Evolutionary conservation across 2,329 filamentous ascomycete genomes (phyloP), one percentile per base, ranked within the genome.

Genomic region (Hymenoscyphus linearis): DNA sequence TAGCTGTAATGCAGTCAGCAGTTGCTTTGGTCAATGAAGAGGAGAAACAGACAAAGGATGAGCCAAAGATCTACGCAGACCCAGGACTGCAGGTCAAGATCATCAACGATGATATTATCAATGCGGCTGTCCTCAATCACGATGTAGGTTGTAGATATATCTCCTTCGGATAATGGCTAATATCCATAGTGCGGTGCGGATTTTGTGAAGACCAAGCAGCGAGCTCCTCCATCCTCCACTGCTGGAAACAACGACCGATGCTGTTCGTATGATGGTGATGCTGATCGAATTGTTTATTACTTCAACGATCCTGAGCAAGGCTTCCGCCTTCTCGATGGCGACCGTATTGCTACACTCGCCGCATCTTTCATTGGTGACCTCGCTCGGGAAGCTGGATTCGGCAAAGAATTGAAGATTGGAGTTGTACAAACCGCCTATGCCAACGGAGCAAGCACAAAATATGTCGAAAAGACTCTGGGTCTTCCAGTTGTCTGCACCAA

Each of bases 371-470:
- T 99, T 65, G 90, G 89, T 40, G 93, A 98, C 66, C 87, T 97
- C 35, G 86, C 92, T 57, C 85, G 87, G 60, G 88, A 87, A 63
- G 90, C 91, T 60, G 90, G 90, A 14, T 83, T 99, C 34, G 81
- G 86, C 55, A 84, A 89, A 31, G 88, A 93, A 65, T 82, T 98
- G 67, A 91, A 90, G 72, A 93, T 98, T 64, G 95, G 93, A 62
- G 91, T 99, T 58, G 89, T 99, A 13, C 95, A 99, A 78, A 99
- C 95, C 1, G 95, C 95, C 22, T 99, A 99, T 74, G 95, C 95
- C 74, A 99, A 99, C 75, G 95, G 95, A 56, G 89, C 93, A 26
- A 93, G 91, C 73, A 98, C 95, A 36, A 88, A 89, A 70, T 98
- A 96, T 76, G 89, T 99, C 59, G 85, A 91, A 73, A 90, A 95